These are phyloP conservation scores for Cladosporium colombiae DNA, from an alignment of 2,329 filamentous ascomycete genomes.

Conservation along the genomic window DNA sequence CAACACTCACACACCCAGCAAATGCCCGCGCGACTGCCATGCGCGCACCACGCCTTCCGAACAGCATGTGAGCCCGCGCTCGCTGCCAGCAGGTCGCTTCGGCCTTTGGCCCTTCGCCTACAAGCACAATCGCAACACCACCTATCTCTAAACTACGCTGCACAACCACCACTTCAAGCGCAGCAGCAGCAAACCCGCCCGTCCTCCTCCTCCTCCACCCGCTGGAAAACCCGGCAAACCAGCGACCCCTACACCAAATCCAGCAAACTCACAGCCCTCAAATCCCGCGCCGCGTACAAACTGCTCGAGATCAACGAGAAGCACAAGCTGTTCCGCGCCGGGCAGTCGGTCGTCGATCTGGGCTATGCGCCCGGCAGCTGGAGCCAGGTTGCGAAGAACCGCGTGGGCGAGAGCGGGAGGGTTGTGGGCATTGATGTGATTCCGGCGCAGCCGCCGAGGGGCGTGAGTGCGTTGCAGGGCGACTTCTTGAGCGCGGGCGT, in stretches of 20 bases:
- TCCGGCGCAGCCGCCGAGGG: slow-evolving; percentile 83
- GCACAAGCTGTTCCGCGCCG: slow-evolving; percentile 73
- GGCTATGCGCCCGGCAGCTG: slow-evolving; percentile 72
- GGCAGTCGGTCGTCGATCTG: slow-evolving; percentile 87
- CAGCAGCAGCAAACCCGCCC: slow-evolving; percentile 24
- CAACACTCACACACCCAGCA: background rate
- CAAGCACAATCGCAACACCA: background rate
- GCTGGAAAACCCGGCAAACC: slow-evolving; percentile 80
- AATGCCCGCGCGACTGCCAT: slow-evolving; percentile 12
- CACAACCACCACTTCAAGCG: background rate
- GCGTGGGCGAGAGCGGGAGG: slow-evolving; percentile 65
- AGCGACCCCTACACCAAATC: slow-evolving; percentile 71
- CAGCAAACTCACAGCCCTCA: slow-evolving; percentile 77
- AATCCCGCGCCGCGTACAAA: slow-evolving; percentile 92
- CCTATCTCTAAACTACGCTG: background rate
- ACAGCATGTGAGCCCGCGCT: slow-evolving; percentile 14
- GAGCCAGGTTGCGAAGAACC: slow-evolving; percentile 77
- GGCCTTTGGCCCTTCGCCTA: background rate
- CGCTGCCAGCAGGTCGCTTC: slow-evolving; percentile 2
- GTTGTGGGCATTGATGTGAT: slow-evolving; percentile 94
- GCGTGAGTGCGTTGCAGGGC: slow-evolving; percentile 92
- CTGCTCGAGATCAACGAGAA: slow-evolving; percentile 85
- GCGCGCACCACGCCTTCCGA: slow-evolving; percentile 6
- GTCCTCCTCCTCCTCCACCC: slow-evolving; percentile 61
- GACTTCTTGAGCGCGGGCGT: slow-evolving; percentile 79